Conservation (phyloP, 192 early-diverging fungal genomes). For the Cetraspora pellucida region DNA sequence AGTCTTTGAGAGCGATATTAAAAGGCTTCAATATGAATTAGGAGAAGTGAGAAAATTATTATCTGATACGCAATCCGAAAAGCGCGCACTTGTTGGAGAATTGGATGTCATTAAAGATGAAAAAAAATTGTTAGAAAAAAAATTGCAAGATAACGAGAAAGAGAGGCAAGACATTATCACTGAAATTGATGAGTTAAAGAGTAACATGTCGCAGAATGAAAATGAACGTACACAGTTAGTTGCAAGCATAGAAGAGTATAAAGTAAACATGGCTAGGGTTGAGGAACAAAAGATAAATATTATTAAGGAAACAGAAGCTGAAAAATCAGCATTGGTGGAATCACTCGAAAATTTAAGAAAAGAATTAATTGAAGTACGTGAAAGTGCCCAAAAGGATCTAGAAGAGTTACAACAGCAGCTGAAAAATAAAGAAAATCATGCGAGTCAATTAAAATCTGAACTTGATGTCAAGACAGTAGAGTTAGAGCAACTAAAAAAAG, state of each 20-base stretch:
- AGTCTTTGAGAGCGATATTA: constrained; percentile 55
- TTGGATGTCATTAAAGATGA: constrained; percentile 4
- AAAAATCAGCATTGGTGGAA: constrained; percentile 29
- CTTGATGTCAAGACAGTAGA: constrained; percentile 15
- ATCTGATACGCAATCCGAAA: constrained; percentile 27
- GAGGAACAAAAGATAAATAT: constrained; percentile 5
- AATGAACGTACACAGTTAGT: constrained; percentile 9
- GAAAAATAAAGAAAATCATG: background rate
- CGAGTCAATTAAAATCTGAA: background rate
- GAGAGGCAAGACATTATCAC: background rate
- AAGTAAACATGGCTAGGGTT: background rate
- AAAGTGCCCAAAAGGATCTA: constrained; percentile 5
- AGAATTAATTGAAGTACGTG: constrained; percentile 29
- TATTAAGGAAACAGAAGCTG: constrained; percentile 23
- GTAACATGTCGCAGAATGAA: background rate
- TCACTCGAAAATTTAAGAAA: background rate
- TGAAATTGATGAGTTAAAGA: constrained; percentile 6
- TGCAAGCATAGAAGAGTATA: constrained; percentile 14
- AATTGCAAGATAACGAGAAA: constrained; percentile 24
- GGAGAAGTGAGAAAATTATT: constrained; percentile 30
- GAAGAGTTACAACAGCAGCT: background rate
- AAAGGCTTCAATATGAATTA: constrained; percentile 47
- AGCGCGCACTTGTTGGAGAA: constrained; percentile 21
- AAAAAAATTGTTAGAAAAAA: constrained; percentile 22
- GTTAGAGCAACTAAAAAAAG: constrained; percentile 13